Conservation (phyloP, 192 early-diverging fungal species). For the Chytriomyces hyalinus region DNA sequence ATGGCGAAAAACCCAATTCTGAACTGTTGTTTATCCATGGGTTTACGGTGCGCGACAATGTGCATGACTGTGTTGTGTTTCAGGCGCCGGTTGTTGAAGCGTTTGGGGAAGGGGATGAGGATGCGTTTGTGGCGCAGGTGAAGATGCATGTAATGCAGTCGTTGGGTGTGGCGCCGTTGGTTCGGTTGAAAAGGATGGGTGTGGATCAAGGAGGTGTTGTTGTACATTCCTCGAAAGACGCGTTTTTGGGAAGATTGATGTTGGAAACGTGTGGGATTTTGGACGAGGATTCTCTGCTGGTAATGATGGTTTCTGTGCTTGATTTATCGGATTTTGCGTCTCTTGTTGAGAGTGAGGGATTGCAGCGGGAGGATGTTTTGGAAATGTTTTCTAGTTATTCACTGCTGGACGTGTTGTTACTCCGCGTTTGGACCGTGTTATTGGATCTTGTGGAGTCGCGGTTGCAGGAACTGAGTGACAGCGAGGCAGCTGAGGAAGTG, state of each 20-base stretch:
- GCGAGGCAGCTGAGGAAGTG: conserved; percentile 20
- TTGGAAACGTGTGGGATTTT: not conserved
- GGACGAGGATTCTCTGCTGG: conserved; percentile 13
- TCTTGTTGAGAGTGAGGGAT: not conserved
- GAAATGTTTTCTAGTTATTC: not conserved
- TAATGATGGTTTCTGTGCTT: conserved; percentile 5
- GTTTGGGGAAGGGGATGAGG: conserved; percentile 27
- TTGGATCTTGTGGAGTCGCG: conserved; percentile 2
- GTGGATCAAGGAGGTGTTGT: not conserved
- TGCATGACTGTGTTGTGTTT: conserved; percentile 36
- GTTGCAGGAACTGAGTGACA: not conserved
- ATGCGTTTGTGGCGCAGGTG: not conserved
- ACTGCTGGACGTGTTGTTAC: conserved; percentile 3
- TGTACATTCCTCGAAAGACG: not conserved
- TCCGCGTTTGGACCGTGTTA: conserved; percentile 17
- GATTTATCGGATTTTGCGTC: not conserved
- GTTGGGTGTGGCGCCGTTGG: not conserved
- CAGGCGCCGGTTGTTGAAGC: conserved; percentile 42
- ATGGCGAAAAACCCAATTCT: conserved; percentile 72
- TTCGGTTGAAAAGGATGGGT: not conserved
- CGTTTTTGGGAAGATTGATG: not conserved
- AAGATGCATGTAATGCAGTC: not conserved
- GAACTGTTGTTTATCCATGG: conserved; percentile 77
- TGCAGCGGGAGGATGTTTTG: not conserved
- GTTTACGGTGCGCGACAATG: conserved; percentile 63